Base-by-base conservation (phyloP, 2,329 filamentous ascomycete species). In the Colletotrichum gigasporum region DNA sequence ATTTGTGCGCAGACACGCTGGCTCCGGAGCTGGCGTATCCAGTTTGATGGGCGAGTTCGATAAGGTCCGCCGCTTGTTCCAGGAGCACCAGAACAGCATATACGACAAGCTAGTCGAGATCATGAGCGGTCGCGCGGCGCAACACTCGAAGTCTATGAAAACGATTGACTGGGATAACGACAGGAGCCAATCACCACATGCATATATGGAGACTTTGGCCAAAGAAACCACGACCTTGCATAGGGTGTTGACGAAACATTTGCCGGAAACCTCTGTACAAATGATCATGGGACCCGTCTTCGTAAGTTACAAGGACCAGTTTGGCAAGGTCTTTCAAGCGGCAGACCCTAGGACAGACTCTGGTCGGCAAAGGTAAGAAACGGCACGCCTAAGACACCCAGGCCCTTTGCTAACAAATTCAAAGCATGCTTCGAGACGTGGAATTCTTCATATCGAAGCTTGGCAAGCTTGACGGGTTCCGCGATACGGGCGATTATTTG, bases 41-140 rank as follows among this genome's bases (percentile, higher is more conserved):
- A 76, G 81, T 16, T 77, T 94, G 24, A 92, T 95, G 80, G 88
- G 87, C 34, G 94, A 97, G 68, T 97, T 97, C 71, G 94, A 97
- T 80, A 95, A 93, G 75, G 90, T 96, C 55, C 91, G 92, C 68
- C 86, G 93, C 18, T 80, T 94, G 8, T 90, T 92, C 69, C 93
- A 97, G 73, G 94, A 97, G 73, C 94, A 97, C 73, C 94, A 97
- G 74, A 90, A 90, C 67, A 94, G 87, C 66, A 97, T 97, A 64
- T 93, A 96, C 74, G 93, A 97, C 72, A 97, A 97, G 75, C 82
- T 97, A 1, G 91, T 97, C 16, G 93, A 97, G 68, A 97, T 97
- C 53, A 96, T 97, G 91, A 91, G 89, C 58, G 88, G 88, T 2
- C 88, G 94, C 5, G 92, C 93, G 1, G 81, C 87, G 4, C 81